These are phyloP conservation scores for Tritrichomonas foetus DNA, from an alignment of 208 protist species.

Conservation along the genomic window DNA sequence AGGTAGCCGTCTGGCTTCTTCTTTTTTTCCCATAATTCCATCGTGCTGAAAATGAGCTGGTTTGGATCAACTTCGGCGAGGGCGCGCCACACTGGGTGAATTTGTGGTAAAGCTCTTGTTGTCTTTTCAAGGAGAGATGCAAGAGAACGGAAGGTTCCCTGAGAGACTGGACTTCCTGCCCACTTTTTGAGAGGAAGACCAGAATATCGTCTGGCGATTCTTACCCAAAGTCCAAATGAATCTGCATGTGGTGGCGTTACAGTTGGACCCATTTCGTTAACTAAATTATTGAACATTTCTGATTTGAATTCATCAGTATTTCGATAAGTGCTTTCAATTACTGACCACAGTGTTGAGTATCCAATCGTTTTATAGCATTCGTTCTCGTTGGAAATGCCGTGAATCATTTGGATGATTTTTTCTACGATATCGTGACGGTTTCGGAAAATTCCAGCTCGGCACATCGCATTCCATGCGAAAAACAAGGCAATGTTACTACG, in stretches of 20 bases:
- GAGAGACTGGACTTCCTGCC: neutral
- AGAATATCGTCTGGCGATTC: neutral
- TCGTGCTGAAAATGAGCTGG: neutral
- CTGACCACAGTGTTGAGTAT: neutral
- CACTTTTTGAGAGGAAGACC: neutral
- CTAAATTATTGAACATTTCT: neutral
- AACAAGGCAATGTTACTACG: neutral
- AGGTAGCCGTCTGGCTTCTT: neutral
- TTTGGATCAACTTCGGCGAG: neutral
- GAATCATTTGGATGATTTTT: neutral
- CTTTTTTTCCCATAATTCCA: neutral
- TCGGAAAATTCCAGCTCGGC: neutral
- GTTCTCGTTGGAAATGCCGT: neutral
- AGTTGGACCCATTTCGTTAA: neutral
- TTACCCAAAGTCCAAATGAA: conserved; percentile 2
- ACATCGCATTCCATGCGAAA: neutral
- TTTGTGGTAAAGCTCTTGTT: neutral
- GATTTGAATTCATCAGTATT: neutral
- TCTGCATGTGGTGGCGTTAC: neutral
- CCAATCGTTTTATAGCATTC: neutral
- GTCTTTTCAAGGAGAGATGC: neutral
- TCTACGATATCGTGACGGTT: neutral
- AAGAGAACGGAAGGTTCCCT: neutral
- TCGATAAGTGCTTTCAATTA: neutral
- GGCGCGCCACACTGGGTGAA: neutral